These are phyloP conservation scores for Cardamine resedifolia DNA, from an alignment of 345 rosid genomes.

Conservation along the genomic window DNA sequence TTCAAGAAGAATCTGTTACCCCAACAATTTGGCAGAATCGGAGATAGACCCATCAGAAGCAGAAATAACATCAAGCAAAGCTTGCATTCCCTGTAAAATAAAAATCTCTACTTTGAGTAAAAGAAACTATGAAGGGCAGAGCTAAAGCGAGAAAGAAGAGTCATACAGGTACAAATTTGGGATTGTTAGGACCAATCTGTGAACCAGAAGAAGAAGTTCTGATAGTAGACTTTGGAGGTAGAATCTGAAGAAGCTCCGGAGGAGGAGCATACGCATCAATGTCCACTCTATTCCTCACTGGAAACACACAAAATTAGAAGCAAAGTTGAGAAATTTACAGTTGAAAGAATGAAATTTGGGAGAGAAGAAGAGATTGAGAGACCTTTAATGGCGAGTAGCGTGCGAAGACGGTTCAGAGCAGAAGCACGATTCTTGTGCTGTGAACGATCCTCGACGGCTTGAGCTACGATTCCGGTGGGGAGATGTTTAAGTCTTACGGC, in stretches of 20 bases:
- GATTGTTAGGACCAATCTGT: constrained; percentile 92
- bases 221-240: constrained; percentile 73
- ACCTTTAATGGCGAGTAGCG: constrained; percentile 80
- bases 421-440: constrained; percentile 93
- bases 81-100: constrained; percentile 78
- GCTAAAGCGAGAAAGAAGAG: not conserved
- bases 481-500: constrained; percentile 86
- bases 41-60: constrained; percentile 84
- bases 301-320: not conserved
- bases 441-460: constrained; percentile 86
- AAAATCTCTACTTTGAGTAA: not conserved
- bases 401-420: constrained; percentile 76
- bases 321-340: not conserved
- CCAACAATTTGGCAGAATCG: constrained; percentile 70
- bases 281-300: constrained; percentile 72
- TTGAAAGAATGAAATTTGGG: not conserved
- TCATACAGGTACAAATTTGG: constrained; percentile 71
- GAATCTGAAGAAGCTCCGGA: constrained; percentile 78
- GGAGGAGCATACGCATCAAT: constrained; percentile 69
- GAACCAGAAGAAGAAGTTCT: constrained; percentile 70
- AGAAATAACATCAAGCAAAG: constrained; percentile 69
- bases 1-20: constrained; percentile 42
- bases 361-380: not conserved
- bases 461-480: constrained; percentile 83
- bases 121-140: not conserved